Base-by-base conservation (phyloP, 2,329 filamentous ascomycete species). In the Cryphonectria nitschkei region DNA sequence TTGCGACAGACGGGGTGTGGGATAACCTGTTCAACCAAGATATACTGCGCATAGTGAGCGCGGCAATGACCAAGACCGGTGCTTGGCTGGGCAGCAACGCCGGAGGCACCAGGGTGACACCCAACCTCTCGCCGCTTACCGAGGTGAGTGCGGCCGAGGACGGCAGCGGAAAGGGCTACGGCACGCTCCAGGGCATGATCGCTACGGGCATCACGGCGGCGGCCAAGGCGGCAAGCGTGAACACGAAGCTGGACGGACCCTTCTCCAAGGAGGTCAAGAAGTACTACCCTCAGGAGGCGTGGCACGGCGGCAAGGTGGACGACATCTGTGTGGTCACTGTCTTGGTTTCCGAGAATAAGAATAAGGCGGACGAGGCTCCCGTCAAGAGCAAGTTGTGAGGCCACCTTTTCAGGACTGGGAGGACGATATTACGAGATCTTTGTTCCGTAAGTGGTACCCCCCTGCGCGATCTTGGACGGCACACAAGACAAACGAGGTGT, bases 1-100 rank as follows among this genome's bases (percentile, higher is more conserved):
- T 99, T 75, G 96, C 94, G 1, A 97, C 94, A 0, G 96, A 99
- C 80, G 96, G 96, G 4, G 92, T 98, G 5, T 96, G 96, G 88
- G 96, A 99, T 80, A 99, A 99, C 76, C 85, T 99, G 43, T 96
- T 93, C 77, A 92, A 94, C 76, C 93, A 97, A 77, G 94, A 99
- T 75, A 91, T 97, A 41, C 86, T 99, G 16, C 89, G 90, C 72
- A 89, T 97, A 67, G 90, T 95, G 37, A 95, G 91, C 74, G 86
- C 87, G 65, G 85, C 90, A 39, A 97, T 99, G 94, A 85, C 90
- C 46, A 83, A 86, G 19, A 84, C 86, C 4, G 91, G 92, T 3
- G 94, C 93, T 0, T 98, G 95, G 94, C 84, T 87, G 29, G 85
- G 86, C 75, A 88, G 87, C 0, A 82, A 88, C 3, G 84, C 85